Percentiles rank a stretch among this genome's conserved stretches.
phyloP scores from a whole-genome alignment of 257 asterid species.

The Asclepias syriaca region DNA sequence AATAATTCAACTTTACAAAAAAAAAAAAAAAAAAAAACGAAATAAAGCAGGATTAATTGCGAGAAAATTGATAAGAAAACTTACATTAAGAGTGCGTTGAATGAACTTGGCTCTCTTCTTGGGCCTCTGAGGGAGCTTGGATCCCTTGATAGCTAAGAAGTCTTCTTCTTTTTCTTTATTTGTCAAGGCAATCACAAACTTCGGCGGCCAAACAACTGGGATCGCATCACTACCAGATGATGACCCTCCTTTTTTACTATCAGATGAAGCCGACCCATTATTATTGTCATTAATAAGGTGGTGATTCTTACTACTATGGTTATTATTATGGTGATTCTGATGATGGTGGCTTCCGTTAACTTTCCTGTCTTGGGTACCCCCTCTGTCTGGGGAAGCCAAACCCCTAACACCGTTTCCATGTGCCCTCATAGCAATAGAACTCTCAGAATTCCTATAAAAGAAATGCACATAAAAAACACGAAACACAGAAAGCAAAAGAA shows the following conservation, averaged over 20 bases:
- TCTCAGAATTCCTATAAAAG: slow-evolving; percentile 58
- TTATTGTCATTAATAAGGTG: slow-evolving; percentile 18
- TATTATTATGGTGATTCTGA: slow-evolving; percentile 5
- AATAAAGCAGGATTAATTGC: background rate
- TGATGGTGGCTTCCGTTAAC: slow-evolving; percentile 23
- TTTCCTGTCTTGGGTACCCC: slow-evolving; percentile 28
- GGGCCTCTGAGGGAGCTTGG: slow-evolving; percentile 93
- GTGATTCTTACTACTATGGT: slow-evolving; percentile 14
- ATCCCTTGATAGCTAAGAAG: slow-evolving; percentile 81
- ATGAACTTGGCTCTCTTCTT: slow-evolving; percentile 81
- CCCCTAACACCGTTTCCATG: slow-evolving; percentile 42
- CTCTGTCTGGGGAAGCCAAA: slow-evolving; percentile 41
- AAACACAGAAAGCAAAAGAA: background rate
- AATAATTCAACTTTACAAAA: background rate
- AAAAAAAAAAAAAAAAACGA: background rate
- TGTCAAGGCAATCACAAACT: slow-evolving; percentile 74
- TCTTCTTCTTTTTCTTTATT: slow-evolving; percentile 96
- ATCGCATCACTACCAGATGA: slow-evolving; percentile 61
- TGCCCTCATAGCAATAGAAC: slow-evolving; percentile 41
- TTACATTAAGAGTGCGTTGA: slow-evolving; percentile 87
- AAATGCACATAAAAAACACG: slow-evolving; percentile 1
- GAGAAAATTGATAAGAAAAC: slow-evolving; percentile 19
- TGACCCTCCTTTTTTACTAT: slow-evolving; percentile 58
- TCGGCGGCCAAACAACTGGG: slow-evolving; percentile 70
- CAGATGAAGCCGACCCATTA: slow-evolving; percentile 75